Base-by-base conservation (phyloP, 2,329 filamentous ascomycete species). In the Orbilia oligospora region DNA sequence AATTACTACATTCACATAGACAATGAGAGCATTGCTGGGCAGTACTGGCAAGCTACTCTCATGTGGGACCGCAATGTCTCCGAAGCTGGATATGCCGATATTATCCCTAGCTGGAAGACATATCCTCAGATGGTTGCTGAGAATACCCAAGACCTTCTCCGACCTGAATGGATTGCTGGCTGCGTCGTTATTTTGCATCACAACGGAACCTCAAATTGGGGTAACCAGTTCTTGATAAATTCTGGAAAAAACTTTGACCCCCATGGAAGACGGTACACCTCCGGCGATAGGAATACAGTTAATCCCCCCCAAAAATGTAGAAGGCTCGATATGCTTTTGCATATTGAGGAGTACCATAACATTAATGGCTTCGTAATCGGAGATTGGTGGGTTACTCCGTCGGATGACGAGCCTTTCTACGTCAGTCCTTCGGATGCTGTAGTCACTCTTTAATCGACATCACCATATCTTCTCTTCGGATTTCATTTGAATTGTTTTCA, bases 331-430 rank as follows among this genome's bases (percentile, higher is more conserved):
- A 53, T 71, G 18, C 68, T 71, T 12, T 27, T 64, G 5, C 68
- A 64, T 20, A 16, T 71, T 20, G 56, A 64, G 14, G 68, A 64
- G 9, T 38, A 18, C n/a, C 41, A 16, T 5, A 38, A 14, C 6
- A 30, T 55, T 10, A 46, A 71, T 24, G 68, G 68, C 3, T 71
- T 71, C 22, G 33, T 53, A 10, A 33, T 71, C 46, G 68, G 55
- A n/a, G 68, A 71, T 22, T 71, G 68, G 68, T 71, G 68, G 68
- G 24, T 71, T 20, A 71, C 68, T 1, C 68, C 68, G 6, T 6
- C 22, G 14, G 68, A 71, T 46, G n/a, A n/a, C n/a, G n/a, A n/a
- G n/a, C n/a, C n/a, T n/a, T n/a, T n/a, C n/a, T n/a, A n/a, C n/a
- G n/a, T n/a, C n/a, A n/a, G n/a, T n/a, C n/a, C n/a, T n/a, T n/a